A percentile compares a stretch with the other conserved stretches of the same genome.
Conservation (phyloP, 2,329 filamentous ascomycete genomes). For the Talaromyces sp. region DNA sequence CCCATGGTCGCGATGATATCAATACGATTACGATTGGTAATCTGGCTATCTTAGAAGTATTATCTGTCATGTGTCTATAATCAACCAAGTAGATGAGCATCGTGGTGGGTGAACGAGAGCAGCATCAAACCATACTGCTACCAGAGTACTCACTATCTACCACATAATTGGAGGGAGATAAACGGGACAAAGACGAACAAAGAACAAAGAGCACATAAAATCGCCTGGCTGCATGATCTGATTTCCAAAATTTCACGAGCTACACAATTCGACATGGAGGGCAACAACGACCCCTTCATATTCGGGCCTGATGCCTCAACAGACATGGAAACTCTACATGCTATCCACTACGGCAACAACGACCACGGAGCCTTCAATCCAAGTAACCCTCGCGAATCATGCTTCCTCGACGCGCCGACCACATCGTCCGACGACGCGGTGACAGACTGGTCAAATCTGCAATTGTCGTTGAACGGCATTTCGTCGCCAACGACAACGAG, state of each 20-base stretch:
- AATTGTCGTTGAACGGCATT: neutral
- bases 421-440: neutral
- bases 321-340: conserved; percentile 1
- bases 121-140: too few species aligned
- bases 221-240: neutral
- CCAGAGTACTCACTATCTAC: too few species aligned
- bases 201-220: neutral
- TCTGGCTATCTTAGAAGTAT: too few species aligned
- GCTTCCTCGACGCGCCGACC: neutral
- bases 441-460: conserved; percentile 10
- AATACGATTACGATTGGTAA: neutral
- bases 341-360: neutral
- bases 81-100: neutral
- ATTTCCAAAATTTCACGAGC: neutral
- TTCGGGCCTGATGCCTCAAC: neutral
- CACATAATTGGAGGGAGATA: neutral
- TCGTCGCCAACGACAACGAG: neutral
- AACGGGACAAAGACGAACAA: neutral
- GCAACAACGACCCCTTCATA: conserved; percentile 1
- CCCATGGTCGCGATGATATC: neutral
- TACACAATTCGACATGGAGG: neutral
- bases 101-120: neutral
- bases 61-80: neutral
- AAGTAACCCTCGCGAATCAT: neutral
- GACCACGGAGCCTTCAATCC: too few species aligned